These are phyloP conservation scores for Hyphopichia burtonii DNA, from an alignment of 1,139 yeast genomes.

Conservation along the genomic window DNA sequence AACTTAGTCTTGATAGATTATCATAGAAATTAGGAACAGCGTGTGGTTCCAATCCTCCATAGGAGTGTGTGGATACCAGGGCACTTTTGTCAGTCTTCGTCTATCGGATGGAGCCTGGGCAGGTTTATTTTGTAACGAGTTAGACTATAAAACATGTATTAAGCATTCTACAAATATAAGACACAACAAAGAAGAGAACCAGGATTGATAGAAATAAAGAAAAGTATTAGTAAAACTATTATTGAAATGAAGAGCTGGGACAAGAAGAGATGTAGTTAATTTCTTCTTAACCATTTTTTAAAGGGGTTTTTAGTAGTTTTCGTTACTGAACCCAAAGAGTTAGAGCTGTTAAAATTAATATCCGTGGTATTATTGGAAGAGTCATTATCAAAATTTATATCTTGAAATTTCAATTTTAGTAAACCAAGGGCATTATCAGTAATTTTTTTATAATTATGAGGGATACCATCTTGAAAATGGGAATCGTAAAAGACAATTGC, in stretches of 20 bases:
- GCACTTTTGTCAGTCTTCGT: no score
- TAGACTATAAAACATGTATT: no score
- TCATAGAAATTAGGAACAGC: no score
- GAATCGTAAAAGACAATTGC: conserved; percentile 29
- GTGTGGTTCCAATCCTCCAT: no score
- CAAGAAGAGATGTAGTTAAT: not conserved
- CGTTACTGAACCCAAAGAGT: conserved; percentile 21
- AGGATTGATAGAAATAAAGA: not conserved
- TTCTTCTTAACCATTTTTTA: conserved; percentile 34
- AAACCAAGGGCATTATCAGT: conserved; percentile 31
- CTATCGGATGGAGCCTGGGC: no score
- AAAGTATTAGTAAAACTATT: not conserved
- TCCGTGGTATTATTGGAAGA: conserved; percentile 9
- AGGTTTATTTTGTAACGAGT: no score
- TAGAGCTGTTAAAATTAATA: conserved; percentile 21
- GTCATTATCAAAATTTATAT: conserved; percentile 2
- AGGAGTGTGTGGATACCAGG: no score
- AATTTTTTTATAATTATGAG: conserved; percentile 21
- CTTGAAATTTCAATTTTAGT: conserved; percentile 34
- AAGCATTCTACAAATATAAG: no score
- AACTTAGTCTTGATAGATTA: no score
- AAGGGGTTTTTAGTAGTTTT: conserved; percentile 32
- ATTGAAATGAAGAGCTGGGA: not conserved
- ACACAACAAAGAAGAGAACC: no score
- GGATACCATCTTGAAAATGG: conserved; percentile 12